Evolutionary conservation across 1,284 basidiomycete genomes (phyloP), one percentile per base, ranked within the genome.

Genomic region (Ganoderma resinaceum): DNA sequence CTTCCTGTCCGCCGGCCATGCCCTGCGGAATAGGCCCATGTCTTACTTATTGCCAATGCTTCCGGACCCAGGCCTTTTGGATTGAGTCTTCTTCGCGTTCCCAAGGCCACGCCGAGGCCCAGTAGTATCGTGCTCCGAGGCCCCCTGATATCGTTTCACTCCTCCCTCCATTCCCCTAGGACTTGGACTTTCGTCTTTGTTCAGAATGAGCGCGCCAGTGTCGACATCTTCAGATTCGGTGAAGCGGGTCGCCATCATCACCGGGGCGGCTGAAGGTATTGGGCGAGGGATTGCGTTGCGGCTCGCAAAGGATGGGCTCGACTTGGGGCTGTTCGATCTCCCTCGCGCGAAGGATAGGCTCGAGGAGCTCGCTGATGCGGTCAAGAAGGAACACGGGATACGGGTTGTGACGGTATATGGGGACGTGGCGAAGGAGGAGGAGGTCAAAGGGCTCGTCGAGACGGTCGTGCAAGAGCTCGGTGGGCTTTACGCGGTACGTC

Each of bases 401-500:
- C 70, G 70, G 6, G 69, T 73, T 6, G 66, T 77, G n/a, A 69
- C 65, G 1, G 73, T 80, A 23, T 61, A 66, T 16, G 79, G 72
- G 7, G 79, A 80, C 61, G 76, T 80, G 29, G 72, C 76, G 46
- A 63, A 66, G n/a, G 80, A 81, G 63, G 70, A 73, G 18, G 76
- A 80, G 31, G 79, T 80, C 9, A 66, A 76, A 66, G 57, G 67
- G 9, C 73, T 80, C 61, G 74, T 81, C 7, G 70, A 74, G 5
- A 71, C 68, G 20, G 74, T 75, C 4, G 79, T 79, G 1, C 63
- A 63, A 23, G 69, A 72, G 61, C 68, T 80, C 7, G 80, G 80
- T 1, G 69, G 76, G 42, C 53, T 80, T 33, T 72, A 63, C 6
- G 71, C 68, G 71, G 71, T 72, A 29, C 38, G 71, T 60, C 6